Evolutionary conservation across 345 rosid genomes (phyloP).

Genomic region (Durio zibethinus): DNA sequence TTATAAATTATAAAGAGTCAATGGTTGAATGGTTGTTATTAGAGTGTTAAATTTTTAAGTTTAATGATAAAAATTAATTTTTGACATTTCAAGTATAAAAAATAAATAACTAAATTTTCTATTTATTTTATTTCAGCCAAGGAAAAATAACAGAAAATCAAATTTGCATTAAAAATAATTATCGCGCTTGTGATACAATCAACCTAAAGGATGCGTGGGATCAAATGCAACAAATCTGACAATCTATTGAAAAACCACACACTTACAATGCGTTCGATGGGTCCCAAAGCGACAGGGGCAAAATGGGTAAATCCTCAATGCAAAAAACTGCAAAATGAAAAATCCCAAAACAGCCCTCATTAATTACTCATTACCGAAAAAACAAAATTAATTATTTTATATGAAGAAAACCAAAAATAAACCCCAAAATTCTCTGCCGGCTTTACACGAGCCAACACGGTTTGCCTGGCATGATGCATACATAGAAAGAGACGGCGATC

Average conservation of each 20-base stretch:
- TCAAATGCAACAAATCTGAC: constrained; percentile 4
- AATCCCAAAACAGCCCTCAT: neutral
- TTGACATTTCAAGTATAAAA: no score
- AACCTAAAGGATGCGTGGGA: neutral
- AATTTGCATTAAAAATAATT: neutral
- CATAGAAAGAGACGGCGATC: constrained; percentile 27
- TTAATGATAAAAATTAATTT: no score
- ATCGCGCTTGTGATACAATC: neutral
- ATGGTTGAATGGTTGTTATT: no score
- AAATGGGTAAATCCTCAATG: constrained; percentile 9
- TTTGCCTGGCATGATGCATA: constrained; percentile 41
- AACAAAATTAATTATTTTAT: neutral
- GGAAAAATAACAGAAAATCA: neutral
- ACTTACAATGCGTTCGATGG: constrained; percentile 17
- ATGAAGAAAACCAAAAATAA: neutral
- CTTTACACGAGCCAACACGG: constrained; percentile 35
- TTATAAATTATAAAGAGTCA: no score
- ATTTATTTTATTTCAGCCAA: neutral
- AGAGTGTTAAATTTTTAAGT: no score
- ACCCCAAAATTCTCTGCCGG: constrained; percentile 21
- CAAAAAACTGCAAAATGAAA: no score
- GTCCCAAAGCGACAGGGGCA: constrained; percentile 20
- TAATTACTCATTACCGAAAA: neutral
- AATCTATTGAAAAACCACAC: constrained; percentile 3
- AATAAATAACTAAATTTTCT: no score